phyloP scores from a whole-genome alignment of 768 basidiomycete species.

The Mycena capillaripes region DNA sequence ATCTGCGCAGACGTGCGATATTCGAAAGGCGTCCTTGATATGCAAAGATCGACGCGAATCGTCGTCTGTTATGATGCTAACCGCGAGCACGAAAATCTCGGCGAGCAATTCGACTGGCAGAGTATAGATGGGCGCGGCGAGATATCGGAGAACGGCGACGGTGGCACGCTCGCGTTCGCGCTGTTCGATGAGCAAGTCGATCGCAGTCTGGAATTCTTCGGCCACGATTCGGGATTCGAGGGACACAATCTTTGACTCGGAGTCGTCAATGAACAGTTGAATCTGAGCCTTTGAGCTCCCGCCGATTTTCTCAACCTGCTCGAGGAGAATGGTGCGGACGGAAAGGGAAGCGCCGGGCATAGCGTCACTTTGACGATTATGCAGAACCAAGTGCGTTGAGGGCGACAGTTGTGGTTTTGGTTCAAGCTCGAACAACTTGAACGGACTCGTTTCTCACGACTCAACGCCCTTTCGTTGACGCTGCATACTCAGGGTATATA shows the following conservation, averaged over 20 bases:
- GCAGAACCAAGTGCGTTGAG: too few species aligned
- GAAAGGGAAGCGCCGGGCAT: too few species aligned
- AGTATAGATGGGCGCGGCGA: neutral
- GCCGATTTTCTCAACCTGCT: neutral
- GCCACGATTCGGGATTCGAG: neutral
- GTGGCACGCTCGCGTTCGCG: neutral
- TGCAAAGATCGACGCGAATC: neutral
- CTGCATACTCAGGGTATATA: too few species aligned
- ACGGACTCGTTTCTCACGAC: too few species aligned
- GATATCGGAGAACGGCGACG: neutral
- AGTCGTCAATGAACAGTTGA: neutral
- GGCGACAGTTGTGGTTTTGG: too few species aligned
- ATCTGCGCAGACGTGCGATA: neutral
- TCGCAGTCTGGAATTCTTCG: too few species aligned
- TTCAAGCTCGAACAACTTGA: too few species aligned
- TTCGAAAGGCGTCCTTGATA: neutral
- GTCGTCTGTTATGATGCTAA: neutral
- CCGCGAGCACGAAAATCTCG: neutral
- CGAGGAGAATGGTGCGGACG: neutral
- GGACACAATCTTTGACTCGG: neutral
- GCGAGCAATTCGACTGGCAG: neutral
- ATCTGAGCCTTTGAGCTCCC: neutral
- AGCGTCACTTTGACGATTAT: too few species aligned
- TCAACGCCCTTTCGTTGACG: too few species aligned
- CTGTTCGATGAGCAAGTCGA: neutral